These are phyloP conservation scores for Debaryomyces sp. DNA, from an alignment of 1,139 yeast species.

Conservation along the genomic window DNA sequence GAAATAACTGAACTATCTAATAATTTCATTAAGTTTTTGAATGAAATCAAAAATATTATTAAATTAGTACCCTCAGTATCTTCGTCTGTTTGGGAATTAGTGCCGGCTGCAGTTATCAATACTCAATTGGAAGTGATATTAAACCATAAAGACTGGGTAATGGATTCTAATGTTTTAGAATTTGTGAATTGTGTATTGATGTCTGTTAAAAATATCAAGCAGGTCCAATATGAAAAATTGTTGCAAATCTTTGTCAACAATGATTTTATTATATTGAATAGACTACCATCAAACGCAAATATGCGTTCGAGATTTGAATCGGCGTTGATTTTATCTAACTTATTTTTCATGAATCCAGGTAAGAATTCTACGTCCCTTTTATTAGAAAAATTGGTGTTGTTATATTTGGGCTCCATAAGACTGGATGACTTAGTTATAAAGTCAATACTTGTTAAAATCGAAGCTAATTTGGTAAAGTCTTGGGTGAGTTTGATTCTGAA, in stretches of 20 bases:
- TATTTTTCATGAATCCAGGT: constrained; percentile 51
- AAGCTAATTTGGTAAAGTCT: constrained; percentile 46
- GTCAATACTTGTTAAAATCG: constrained; percentile 56
- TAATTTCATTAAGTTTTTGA: constrained; percentile 33
- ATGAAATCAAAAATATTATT: constrained; percentile 20
- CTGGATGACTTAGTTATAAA: constrained; percentile 67
- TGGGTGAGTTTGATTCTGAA: constrained; percentile 64
- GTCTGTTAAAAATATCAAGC: constrained; percentile 30
- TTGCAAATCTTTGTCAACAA: constrained; percentile 69
- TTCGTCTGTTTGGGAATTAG: constrained; percentile 41
- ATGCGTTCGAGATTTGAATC: constrained; percentile 40
- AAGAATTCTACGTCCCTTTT: constrained; percentile 49
- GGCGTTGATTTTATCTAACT: constrained; percentile 42
- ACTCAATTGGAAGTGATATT: constrained; percentile 71
- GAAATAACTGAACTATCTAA: constrained; percentile 42
- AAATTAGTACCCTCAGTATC: constrained; percentile 10
- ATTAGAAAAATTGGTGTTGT: constrained; percentile 49
- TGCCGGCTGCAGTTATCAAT: constrained; percentile 54
- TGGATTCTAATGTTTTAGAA: constrained; percentile 35
- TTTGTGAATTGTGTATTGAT: constrained; percentile 42
- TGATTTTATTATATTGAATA: constrained; percentile 32
- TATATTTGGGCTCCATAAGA: constrained; percentile 64
- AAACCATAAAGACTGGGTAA: constrained; percentile 49
- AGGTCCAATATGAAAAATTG: constrained; percentile 52
- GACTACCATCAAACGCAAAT: constrained; percentile 23